Conservation (phyloP, 306 rosid species). For the Potentilla sterilis region DNA sequence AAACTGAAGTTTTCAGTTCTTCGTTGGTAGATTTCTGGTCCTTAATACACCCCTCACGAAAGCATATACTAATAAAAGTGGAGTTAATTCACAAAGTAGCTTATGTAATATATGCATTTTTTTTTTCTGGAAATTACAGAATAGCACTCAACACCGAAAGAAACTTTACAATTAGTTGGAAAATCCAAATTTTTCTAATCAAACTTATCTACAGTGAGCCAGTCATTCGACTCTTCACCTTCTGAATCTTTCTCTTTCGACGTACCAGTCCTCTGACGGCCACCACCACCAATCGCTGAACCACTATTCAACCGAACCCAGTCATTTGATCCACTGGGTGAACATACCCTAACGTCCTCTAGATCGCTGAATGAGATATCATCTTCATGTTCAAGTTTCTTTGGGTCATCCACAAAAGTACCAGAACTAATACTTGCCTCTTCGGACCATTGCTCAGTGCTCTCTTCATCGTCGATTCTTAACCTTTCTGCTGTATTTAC, state of each 20-base stretch:
- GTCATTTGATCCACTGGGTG: constrained; percentile 60
- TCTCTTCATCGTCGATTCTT: constrained; percentile 45
- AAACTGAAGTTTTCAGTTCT: neutral
- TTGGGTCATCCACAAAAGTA: constrained; percentile 33
- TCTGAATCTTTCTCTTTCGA: constrained; percentile 64
- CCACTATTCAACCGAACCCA: constrained; percentile 74
- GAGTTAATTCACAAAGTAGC: neutral
- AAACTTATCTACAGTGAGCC: constrained; percentile 73
- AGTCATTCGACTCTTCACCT: constrained; percentile 80
- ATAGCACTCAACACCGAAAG: constrained; percentile 11
- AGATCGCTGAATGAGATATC: constrained; percentile 80
- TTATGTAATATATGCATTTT: neutral
- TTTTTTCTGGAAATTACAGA: constrained; percentile 26
- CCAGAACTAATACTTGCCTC: constrained; percentile 44
- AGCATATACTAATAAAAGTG: neutral
- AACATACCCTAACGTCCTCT: constrained; percentile 57
- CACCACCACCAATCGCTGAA: constrained; percentile 32
- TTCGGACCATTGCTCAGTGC: constrained; percentile 43
- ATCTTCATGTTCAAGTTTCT: constrained; percentile 50
- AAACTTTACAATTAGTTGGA: constrained; percentile 44
- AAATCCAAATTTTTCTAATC: constrained; percentile 37
- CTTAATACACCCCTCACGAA: neutral
- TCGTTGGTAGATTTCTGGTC: neutral
- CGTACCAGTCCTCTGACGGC: constrained; percentile 28
- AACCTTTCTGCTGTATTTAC: constrained; percentile 32